Evolutionary conservation across 1,139 yeast species (phyloP).

Genomic region (Candida buenavistaensis): DNA sequence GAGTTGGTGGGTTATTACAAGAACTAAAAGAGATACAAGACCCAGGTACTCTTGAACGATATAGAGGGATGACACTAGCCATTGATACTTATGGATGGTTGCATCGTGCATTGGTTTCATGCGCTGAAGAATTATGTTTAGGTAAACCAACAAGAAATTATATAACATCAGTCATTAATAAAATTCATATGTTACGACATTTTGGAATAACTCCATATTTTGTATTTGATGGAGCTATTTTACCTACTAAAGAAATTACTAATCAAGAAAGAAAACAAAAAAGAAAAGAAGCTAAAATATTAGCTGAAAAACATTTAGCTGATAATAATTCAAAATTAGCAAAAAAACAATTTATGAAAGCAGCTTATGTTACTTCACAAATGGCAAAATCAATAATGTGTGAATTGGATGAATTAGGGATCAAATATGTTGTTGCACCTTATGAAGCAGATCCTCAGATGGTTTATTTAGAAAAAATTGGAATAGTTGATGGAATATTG

Average conservation of each 20-base stretch:
- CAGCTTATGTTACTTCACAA: slow-evolving; percentile 84
- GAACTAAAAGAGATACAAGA: slow-evolving; percentile 72
- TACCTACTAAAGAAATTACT: slow-evolving; percentile 78
- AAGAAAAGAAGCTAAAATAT: slow-evolving; percentile 56
- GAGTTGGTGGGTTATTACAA: slow-evolving; percentile 77
- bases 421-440: slow-evolving; percentile 89
- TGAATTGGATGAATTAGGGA: slow-evolving; percentile 56
- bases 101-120: slow-evolving; percentile 79
- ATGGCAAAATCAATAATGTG: slow-evolving; percentile 89
- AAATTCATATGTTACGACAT: slow-evolving; percentile 62
- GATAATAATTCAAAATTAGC: slow-evolving; percentile 63
- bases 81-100: slow-evolving; percentile 97
- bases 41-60: slow-evolving; percentile 55
- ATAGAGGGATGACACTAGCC: slow-evolving; percentile 77
- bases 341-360: slow-evolving; percentile 67
- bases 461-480: slow-evolving; percentile 80
- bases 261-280: slow-evolving; percentile 61
- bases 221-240: slow-evolving; percentile 90
- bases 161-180: slow-evolving; percentile 58
- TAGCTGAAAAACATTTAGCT: slow-evolving; percentile 51
- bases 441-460: slow-evolving; percentile 98
- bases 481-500: slow-evolving; percentile 79
- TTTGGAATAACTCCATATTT: slow-evolving; percentile 80
- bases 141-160: slow-evolving; percentile 71
- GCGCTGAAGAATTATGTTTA: slow-evolving; percentile 80